Conservation (phyloP, 139 green algal genomes). For the Mesotaenium endlicherianum region DNA sequence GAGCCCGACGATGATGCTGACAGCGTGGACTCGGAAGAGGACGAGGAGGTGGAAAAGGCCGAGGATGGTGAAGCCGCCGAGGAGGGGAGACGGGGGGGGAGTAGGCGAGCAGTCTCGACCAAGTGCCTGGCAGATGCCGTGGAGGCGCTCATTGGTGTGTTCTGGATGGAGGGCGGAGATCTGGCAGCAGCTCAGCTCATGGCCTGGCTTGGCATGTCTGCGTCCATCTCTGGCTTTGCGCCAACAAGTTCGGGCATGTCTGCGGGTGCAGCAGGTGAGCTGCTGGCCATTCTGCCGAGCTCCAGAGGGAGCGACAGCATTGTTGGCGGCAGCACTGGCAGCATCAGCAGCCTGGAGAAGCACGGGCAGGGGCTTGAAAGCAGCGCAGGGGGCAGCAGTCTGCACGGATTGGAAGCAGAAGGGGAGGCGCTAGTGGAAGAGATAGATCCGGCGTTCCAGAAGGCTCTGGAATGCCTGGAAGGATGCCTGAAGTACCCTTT, state of each 20-base stretch:
- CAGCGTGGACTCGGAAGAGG: background rate
- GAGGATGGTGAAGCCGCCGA: background rate
- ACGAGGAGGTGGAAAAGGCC: background rate
- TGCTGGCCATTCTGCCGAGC: no score
- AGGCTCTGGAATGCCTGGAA: background rate
- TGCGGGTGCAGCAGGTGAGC: background rate
- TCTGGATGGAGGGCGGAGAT: background rate
- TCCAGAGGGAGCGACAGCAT: background rate
- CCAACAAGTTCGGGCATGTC: background rate
- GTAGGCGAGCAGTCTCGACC: background rate
- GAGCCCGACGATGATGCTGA: background rate
- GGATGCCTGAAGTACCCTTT: conserved; percentile 11
- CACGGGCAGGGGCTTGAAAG: no score
- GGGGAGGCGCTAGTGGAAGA: background rate
- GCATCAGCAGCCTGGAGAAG: no score
- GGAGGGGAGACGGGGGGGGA: background rate
- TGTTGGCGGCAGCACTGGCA: background rate
- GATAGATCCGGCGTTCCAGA: background rate
- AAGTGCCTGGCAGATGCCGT: conserved; percentile 33
- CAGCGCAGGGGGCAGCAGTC: background rate
- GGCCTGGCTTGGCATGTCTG: conserved; percentile 19
- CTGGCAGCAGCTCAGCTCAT: conserved; percentile 8
- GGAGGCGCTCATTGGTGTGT: conserved; percentile 24
- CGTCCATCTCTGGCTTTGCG: background rate
- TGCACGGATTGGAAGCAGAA: conserved; percentile 8